A percentile compares a stretch with the other conserved stretches of the same genome.
Evolutionary conservation across 1,284 basidiomycete genomes (phyloP).

Genomic region (Chondrostereum purpureum): DNA sequence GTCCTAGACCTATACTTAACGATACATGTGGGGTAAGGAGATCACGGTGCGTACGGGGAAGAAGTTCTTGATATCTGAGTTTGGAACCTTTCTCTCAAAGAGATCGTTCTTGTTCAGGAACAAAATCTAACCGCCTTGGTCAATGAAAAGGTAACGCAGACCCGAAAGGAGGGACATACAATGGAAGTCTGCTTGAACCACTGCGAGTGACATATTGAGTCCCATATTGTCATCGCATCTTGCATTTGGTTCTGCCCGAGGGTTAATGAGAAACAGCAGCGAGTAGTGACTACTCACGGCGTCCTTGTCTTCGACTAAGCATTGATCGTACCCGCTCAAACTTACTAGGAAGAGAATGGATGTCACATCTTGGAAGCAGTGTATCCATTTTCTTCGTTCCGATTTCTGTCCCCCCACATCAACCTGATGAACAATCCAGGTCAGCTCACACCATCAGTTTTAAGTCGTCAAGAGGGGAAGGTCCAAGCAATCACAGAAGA

Average conservation of each 20-base stretch:
- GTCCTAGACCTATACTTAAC: constrained; percentile 39
- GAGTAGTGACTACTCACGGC: constrained; percentile 40
- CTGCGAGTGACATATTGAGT: constrained; percentile 74
- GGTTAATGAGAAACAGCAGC: background rate
- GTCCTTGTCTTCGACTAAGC: constrained; percentile 77
- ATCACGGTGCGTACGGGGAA: constrained; percentile 51
- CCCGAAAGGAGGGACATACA: constrained; percentile 31
- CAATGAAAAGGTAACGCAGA: constrained; percentile 1
- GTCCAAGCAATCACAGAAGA: too few relatives aligned
- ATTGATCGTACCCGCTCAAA: constrained; percentile 75
- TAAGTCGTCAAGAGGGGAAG: too few relatives aligned
- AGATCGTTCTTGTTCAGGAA: constrained; percentile 80
- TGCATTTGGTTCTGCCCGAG: constrained; percentile 72
- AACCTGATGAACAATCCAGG: too few relatives aligned
- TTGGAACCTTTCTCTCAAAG: constrained; percentile 64
- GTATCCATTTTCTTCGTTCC: constrained; percentile 73
- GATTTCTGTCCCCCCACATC: constrained; percentile 76
- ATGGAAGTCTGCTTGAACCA: constrained; percentile 81
- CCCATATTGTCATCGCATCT: constrained; percentile 81
- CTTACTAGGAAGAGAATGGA: constrained; percentile 73
- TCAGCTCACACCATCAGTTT: too few relatives aligned
- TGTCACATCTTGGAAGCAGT: constrained; percentile 66
- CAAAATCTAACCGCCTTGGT: constrained; percentile 45
- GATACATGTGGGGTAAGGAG: background rate
- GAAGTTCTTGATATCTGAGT: constrained; percentile 66